These are phyloP conservation scores for Hanseniaspora taiwanica DNA, from an alignment of 805 yeast genomes.

Conservation along the genomic window DNA sequence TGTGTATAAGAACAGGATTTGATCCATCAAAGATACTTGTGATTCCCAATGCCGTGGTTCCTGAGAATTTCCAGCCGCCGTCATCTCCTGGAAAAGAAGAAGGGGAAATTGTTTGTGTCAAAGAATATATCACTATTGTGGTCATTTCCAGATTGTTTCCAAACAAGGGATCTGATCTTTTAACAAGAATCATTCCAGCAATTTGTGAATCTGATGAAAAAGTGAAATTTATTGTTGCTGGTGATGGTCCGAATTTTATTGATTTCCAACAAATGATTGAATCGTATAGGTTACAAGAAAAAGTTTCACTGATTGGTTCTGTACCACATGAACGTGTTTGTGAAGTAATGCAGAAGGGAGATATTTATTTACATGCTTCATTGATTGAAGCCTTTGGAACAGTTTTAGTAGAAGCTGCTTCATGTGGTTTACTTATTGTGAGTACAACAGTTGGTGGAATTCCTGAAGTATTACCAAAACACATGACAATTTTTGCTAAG, in stretches of 20 bases:
- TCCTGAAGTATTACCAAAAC: conserved; percentile 86
- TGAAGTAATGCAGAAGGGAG: conserved; percentile 86
- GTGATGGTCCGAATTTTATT: conserved; percentile 91
- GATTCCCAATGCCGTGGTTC: conserved; percentile 90
- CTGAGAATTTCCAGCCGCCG: conserved; percentile 69
- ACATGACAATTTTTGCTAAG: conserved; percentile 85
- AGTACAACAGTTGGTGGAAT: conserved; percentile 96
- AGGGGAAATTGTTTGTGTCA: not conserved
- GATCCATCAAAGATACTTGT: conserved; percentile 74
- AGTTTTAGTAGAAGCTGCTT: conserved; percentile 91
- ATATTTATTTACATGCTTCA: conserved; percentile 86
- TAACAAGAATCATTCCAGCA: conserved; percentile 73
- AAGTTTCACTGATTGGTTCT: conserved; percentile 76
- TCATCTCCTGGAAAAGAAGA: conserved; percentile 2
- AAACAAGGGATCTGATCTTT: conserved; percentile 90
- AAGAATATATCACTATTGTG: conserved; percentile 58
- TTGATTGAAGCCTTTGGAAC: conserved; percentile 97
- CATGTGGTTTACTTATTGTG: conserved; percentile 86
- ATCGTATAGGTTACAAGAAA: conserved; percentile 66
- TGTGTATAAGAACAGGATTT: conserved; percentile 73
- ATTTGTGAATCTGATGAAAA: conserved; percentile 51
- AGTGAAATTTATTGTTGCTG: conserved; percentile 79
- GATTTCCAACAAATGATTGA: conserved; percentile 95
- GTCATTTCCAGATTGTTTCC: conserved; percentile 85
- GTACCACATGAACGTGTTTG: conserved; percentile 88